These are phyloP conservation scores for Emericellopsis terricola DNA, from an alignment of 495 filamentous ascomycete species.

Conservation along the genomic window DNA sequence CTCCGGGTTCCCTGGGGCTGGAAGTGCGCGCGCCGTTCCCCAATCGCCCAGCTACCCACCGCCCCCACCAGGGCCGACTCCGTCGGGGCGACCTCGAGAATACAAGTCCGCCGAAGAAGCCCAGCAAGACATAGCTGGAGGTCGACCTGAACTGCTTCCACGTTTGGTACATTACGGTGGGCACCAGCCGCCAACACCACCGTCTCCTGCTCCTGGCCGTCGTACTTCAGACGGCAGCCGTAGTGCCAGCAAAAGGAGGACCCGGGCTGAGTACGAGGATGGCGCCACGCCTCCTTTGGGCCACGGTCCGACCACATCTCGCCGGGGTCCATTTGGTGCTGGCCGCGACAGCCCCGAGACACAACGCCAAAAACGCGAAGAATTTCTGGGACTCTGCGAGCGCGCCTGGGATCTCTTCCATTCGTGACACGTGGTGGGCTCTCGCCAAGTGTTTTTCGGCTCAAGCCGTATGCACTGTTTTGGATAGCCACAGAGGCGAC, in stretches of 20 bases:
- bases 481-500: too few species aligned
- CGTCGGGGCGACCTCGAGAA: slow-evolving; percentile 48
- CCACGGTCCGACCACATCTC: slow-evolving; percentile 35
- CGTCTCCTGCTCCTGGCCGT: slow-evolving; percentile 45
- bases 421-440: too few species aligned
- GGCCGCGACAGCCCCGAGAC: slow-evolving; percentile 69
- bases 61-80: slow-evolving; percentile 4
- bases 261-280: slow-evolving; percentile 76
- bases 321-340: slow-evolving; percentile 55
- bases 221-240: slow-evolving; percentile 19
- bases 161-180: slow-evolving; percentile 91
- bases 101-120: slow-evolving; percentile 94
- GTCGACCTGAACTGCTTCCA: slow-evolving; percentile 77
- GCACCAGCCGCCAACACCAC: slow-evolving; percentile 78
- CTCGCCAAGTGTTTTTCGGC: too few species aligned
- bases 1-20: slow-evolving; percentile 29
- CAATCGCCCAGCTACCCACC: slow-evolving; percentile 55
- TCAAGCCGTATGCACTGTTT: too few species aligned
- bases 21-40: slow-evolving; percentile 49
- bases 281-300: slow-evolving; percentile 64
- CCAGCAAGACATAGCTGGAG: slow-evolving; percentile 73
- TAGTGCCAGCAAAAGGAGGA: slow-evolving; percentile 48
- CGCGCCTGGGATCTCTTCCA: slow-evolving; percentile 95
- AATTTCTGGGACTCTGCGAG: slow-evolving; percentile 74
- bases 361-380: slow-evolving; percentile 79